These are phyloP conservation scores for Seminavis robusta DNA, from an alignment of 108 stramenopile species.

Conservation along the genomic window DNA sequence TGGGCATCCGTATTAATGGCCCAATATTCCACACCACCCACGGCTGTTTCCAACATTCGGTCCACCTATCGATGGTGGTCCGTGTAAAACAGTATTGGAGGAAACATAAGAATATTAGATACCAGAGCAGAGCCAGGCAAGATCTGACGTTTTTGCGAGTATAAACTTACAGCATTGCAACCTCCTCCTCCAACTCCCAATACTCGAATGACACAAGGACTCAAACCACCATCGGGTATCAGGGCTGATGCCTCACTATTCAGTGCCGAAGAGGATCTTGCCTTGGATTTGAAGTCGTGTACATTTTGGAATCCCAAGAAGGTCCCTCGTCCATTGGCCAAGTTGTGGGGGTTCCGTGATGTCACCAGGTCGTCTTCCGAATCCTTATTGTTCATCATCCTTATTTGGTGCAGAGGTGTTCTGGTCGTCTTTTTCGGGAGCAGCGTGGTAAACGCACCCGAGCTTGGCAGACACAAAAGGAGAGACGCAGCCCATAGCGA, in stretches of 20 bases:
- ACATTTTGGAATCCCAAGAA: constrained; percentile 29
- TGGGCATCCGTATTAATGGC: constrained; percentile 90
- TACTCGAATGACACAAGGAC: constrained; percentile 72
- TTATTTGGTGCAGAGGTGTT: no score
- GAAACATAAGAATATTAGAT: neutral
- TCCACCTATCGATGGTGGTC: constrained; percentile 37
- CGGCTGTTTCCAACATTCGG: constrained; percentile 84
- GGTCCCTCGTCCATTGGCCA: constrained; percentile 22
- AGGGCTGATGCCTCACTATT: constrained; percentile 23
- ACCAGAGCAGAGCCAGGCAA: no score
- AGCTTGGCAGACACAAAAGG: no score
- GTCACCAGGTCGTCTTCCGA: no score
- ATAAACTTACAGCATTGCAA: constrained; percentile 51
- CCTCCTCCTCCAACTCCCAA: constrained; percentile 86
- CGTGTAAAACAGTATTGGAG: neutral
- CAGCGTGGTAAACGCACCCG: no score
- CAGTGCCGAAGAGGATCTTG: neutral
- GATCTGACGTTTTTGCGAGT: neutral
- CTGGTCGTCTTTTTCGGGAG: no score
- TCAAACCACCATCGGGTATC: constrained; percentile 70
- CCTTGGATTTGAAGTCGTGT: constrained; percentile 8
- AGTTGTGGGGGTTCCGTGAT: constrained; percentile 17
- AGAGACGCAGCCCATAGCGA: no score
- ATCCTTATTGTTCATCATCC: no score
- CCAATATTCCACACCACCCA: constrained; percentile 88